Conservation (phyloP, 495 filamentous ascomycete species). For the Penicillium herquei region DNA sequence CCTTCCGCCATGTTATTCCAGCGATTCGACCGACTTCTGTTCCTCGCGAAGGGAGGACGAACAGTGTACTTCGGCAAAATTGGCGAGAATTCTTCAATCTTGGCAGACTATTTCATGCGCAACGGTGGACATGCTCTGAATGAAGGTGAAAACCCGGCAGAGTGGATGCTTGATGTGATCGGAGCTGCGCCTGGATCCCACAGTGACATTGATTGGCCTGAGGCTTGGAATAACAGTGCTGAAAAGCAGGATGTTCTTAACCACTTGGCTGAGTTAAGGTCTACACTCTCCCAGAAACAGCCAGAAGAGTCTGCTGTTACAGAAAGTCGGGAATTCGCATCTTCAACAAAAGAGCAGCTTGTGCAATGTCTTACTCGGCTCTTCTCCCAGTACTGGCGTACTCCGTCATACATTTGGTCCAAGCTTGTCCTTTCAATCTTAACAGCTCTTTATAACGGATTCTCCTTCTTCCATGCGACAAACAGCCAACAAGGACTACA, state of each 20-base stretch:
- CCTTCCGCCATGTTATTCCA: slow-evolving; percentile 89
- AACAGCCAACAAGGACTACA: slow-evolving; percentile 76
- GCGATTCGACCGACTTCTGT: slow-evolving; percentile 82
- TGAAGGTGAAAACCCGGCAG: slow-evolving; percentile 71
- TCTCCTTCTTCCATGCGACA: slow-evolving; percentile 76
- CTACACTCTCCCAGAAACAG: slow-evolving; percentile 34
- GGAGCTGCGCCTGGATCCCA: slow-evolving; percentile 78
- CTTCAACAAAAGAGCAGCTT: no score
- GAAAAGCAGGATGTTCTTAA: slow-evolving; percentile 63
- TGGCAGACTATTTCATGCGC: slow-evolving; percentile 74
- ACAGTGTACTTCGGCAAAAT: slow-evolving; percentile 88
- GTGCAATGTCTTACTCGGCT: slow-evolving; percentile 58
- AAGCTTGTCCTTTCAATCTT: slow-evolving; percentile 50
- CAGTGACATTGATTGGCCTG: slow-evolving; percentile 74
- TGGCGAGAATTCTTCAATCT: slow-evolving; percentile 64
- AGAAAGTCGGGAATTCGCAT: no score
- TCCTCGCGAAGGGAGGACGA: slow-evolving; percentile 63
- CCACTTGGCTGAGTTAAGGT: slow-evolving; percentile 66
- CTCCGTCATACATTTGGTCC: slow-evolving; percentile 81
- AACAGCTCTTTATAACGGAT: slow-evolving; percentile 78
- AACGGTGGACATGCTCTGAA: slow-evolving; percentile 68
- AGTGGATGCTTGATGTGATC: slow-evolving; percentile 90
- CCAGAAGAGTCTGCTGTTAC: no score
- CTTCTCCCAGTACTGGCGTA: slow-evolving; percentile 90
- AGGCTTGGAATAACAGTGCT: slow-evolving; percentile 69